These are phyloP conservation scores for Rhazya stricta DNA, from an alignment of 257 asterid genomes.

Conservation along the genomic window DNA sequence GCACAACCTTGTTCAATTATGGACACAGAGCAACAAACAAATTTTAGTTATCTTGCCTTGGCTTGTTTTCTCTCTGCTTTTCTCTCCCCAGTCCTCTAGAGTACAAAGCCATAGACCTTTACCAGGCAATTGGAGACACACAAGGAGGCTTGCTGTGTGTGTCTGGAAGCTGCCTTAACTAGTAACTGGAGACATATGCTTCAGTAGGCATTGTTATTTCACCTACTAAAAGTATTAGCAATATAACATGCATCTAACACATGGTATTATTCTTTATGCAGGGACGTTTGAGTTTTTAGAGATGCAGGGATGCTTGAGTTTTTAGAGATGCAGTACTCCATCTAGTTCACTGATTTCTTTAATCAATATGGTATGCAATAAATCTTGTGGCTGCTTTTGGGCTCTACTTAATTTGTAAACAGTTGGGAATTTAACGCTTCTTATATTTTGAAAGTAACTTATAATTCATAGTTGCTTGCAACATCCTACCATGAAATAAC, in stretches of 20 bases:
- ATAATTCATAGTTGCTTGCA: not conserved
- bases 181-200: not conserved
- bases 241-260: not conserved
- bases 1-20: no score
- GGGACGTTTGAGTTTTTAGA: not conserved
- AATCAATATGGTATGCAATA: not conserved
- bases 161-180: not conserved
- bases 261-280: not conserved
- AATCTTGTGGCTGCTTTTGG: not conserved
- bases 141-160: not conserved
- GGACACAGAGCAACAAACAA: not conserved
- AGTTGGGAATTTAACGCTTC: not conserved
- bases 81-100: no score
- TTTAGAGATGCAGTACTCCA: not conserved
- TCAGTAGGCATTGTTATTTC: not conserved
- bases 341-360: not conserved
- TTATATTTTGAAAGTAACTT: not conserved
- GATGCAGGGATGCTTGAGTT: not conserved
- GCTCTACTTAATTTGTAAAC: not conserved
- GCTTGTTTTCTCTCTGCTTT: no score
- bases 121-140: not conserved
- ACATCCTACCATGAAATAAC: not conserved
- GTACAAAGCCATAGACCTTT: no score
- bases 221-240: not conserved
- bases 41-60: no score